These are phyloP conservation scores for Cyclotella baltica DNA, from an alignment of 108 stramenopile species.

Conservation along the genomic window DNA sequence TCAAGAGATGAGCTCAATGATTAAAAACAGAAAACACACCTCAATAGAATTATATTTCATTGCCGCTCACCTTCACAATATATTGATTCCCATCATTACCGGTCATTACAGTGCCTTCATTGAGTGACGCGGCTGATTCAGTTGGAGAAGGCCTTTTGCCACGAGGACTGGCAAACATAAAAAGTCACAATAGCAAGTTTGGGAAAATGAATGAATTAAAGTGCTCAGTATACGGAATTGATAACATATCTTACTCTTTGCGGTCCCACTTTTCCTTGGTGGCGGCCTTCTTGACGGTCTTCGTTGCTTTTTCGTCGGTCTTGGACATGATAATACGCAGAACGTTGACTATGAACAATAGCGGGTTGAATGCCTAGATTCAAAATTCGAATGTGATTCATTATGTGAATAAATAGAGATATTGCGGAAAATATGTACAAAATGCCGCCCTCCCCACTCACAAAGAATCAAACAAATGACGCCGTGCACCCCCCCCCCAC, in stretches of 20 bases:
- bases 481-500: no score
- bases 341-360: no score
- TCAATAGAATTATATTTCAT: background rate
- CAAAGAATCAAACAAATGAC: no score
- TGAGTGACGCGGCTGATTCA: background rate
- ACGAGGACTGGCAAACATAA: background rate
- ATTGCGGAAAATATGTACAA: no score
- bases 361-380: no score
- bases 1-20: background rate
- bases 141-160: background rate
- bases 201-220: background rate
- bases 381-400: no score
- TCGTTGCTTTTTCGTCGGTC: background rate
- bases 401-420: no score
- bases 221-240: background rate
- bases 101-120: background rate
- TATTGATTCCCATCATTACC: background rate
- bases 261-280: background rate
- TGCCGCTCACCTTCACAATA: background rate
- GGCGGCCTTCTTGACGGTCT: background rate
- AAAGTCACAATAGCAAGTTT: background rate
- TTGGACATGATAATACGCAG: no score
- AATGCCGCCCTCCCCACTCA: no score
- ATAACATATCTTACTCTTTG: background rate
- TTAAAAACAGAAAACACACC: background rate